Evolutionary conservation across 2,329 filamentous ascomycete genomes (phyloP), one percentile per base, ranked within the genome.

Genomic region (Paecilomyces fulvus): DNA sequence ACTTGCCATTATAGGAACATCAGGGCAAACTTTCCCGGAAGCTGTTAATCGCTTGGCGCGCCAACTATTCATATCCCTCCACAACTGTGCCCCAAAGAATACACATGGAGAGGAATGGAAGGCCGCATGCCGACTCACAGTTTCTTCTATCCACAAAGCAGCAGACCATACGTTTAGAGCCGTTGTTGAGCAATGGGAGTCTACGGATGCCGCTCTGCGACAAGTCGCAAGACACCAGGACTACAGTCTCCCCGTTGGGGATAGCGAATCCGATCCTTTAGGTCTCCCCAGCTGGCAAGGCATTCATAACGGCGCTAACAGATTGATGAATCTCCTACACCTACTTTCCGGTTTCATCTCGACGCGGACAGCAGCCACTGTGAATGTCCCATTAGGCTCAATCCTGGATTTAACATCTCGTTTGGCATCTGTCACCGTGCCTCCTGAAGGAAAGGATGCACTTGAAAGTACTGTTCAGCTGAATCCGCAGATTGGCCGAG

Each of bases 21-120:
- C 87, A 3, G 77, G 79, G 28, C 81, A 80, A 23, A 70, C 77
- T 4, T 75, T 83, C 4, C 79, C 87, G 0, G 70, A 72, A 3
- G 77, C 77, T 1, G 74, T 89, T 4, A 75, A 80, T 21, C 70
- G 77, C 31, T 79, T 81, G 55, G 84, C 89, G 12, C 83, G 85
- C 50, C 81, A 79, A 25, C 73, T 96, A 1, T 80, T 85, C 52
- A 80, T 90, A 8, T 79, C 86, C n/a, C 77, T 95, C 51, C 87
- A 90, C 61, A 85, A 87, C 67, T 94, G 89, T 54, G 88, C 89
- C 1, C 85, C 89, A 5, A 96, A 96, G 72, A 87, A 88, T 59
- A 84, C 84, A 17, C 83, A 85, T 10, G 81, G 82, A 21, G 86
- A 89, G 21, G 90, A 95, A 71, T 96, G 92, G 92, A 78, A 79